Conservation (phyloP, 2,329 filamentous ascomycete genomes). For the Botrytis deweyae region DNA sequence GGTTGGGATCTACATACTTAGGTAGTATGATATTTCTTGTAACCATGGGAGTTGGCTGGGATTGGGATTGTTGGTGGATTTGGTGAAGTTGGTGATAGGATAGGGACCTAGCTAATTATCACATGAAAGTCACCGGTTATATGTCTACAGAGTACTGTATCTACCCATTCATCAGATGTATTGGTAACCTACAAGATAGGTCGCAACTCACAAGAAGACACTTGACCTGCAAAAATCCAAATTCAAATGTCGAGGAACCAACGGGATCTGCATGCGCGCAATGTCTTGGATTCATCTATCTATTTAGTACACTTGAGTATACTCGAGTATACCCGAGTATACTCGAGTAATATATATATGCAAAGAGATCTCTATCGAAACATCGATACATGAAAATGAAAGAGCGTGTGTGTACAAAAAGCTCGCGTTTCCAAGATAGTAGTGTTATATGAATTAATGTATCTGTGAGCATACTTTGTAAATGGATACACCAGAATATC, state of each 20-base stretch:
- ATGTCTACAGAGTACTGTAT: no score
- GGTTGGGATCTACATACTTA: neutral
- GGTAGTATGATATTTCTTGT: no score
- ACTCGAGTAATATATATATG: neutral
- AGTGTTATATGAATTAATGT: neutral
- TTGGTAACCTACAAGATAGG: neutral
- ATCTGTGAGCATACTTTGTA: neutral
- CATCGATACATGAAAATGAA: neutral
- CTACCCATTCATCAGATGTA: neutral
- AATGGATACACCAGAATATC: neutral
- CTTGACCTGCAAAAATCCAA: neutral
- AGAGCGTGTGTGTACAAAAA: no score
- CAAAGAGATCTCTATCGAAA: neutral
- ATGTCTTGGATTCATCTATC: neutral
- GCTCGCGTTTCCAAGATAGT: neutral
- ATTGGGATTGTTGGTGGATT: no score
- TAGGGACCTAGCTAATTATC: neutral
- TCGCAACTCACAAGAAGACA: neutral
- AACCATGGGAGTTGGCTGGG: neutral
- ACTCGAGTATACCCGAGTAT: neutral
- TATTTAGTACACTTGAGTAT: no score
- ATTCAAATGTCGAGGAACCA: neutral
- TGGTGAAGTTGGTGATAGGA: neutral
- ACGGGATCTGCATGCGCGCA: neutral
- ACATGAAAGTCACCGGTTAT: neutral